Conservation (phyloP, 768 basidiomycete species). For the Lentinus brumalis region DNA sequence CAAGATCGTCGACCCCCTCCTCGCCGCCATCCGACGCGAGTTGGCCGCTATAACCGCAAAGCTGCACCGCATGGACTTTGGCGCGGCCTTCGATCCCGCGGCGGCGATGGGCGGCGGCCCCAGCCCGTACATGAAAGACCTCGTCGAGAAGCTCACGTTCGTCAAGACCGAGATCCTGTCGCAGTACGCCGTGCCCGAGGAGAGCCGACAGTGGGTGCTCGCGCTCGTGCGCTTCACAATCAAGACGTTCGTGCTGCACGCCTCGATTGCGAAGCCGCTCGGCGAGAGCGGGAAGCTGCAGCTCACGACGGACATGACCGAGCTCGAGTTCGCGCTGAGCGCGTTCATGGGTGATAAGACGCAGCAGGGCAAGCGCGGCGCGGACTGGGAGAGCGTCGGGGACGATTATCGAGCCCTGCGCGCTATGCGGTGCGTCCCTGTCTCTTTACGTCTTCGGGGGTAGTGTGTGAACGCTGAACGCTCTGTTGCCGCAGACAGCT, state of each 20-base stretch:
- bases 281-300: conserved; percentile 94
- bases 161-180: conserved; percentile 77
- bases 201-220: conserved; percentile 58
- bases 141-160: conserved; percentile 84
- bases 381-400: conserved; percentile 73
- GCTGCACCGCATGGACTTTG: conserved; percentile 85
- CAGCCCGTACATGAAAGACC: conserved; percentile 89
- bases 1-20: conserved; percentile 60
- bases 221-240: conserved; percentile 78
- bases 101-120: conserved; percentile 57
- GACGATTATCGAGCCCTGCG: conserved; percentile 86
- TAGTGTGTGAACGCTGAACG: background rate
- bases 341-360: conserved; percentile 63
- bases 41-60: conserved; percentile 75
- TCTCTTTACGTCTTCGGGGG: background rate
- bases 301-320: conserved; percentile 94
- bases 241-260: conserved; percentile 86
- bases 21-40: conserved; percentile 76
- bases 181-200: conserved; percentile 72
- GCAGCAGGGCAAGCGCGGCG: conserved; percentile 59
- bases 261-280: conserved; percentile 89
- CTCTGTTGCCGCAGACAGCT: conserved; percentile 57
- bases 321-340: conserved; percentile 89
- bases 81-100: conserved; percentile 65
- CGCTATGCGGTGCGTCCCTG: conserved; percentile 70